phyloP scores from a whole-genome alignment of 352 stramenopile genomes.

The Globisporangium nunn region DNA sequence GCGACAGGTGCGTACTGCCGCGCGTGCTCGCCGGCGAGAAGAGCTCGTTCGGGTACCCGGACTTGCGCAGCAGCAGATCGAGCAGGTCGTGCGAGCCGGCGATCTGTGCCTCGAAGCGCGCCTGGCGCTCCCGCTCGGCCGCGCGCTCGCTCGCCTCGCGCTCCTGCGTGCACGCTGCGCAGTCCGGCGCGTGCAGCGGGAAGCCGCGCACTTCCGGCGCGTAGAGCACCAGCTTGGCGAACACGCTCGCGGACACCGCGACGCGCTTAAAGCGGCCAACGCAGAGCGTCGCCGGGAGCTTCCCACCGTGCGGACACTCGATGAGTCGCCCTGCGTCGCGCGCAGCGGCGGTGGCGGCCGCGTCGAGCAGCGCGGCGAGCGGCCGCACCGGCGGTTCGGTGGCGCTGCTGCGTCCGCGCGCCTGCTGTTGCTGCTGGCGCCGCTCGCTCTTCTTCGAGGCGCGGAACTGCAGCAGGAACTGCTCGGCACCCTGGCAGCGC shows the following conservation, averaged over 20 bases:
- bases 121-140: slow-evolving; percentile 37
- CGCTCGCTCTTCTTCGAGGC: slow-evolving; percentile 53
- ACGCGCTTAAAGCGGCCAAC: slow-evolving; percentile 52
- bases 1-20: slow-evolving; percentile 46
- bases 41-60: slow-evolving; percentile 65
- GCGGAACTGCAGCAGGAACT: slow-evolving; percentile 69
- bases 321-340: slow-evolving; percentile 45
- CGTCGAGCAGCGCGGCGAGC: slow-evolving; percentile 16
- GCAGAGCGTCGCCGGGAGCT: slow-evolving; percentile 51
- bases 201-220: slow-evolving; percentile 55
- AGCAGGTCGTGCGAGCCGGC: slow-evolving; percentile 53
- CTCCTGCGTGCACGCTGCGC: slow-evolving; percentile 43
- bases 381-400: background rate
- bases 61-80: slow-evolving; percentile 72
- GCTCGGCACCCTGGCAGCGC: slow-evolving; percentile 61
- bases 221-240: slow-evolving; percentile 44
- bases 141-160: slow-evolving; percentile 48
- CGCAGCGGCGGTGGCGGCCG: slow-evolving; percentile 16
- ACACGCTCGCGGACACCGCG: slow-evolving; percentile 39
- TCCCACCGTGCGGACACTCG: slow-evolving; percentile 51
- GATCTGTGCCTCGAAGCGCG: slow-evolving; percentile 64
- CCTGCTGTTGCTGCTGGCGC: slow-evolving; percentile 16
- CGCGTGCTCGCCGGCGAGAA: slow-evolving; percentile 53
- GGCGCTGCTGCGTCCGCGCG: slow-evolving; percentile 8
- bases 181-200: slow-evolving; percentile 42